Percentiles rank a stretch among this genome's conserved stretches.
These are phyloP conservation scores for Pyricularia pennisetigena DNA, from an alignment of 2,329 filamentous ascomycete species.

Conservation along the genomic window DNA sequence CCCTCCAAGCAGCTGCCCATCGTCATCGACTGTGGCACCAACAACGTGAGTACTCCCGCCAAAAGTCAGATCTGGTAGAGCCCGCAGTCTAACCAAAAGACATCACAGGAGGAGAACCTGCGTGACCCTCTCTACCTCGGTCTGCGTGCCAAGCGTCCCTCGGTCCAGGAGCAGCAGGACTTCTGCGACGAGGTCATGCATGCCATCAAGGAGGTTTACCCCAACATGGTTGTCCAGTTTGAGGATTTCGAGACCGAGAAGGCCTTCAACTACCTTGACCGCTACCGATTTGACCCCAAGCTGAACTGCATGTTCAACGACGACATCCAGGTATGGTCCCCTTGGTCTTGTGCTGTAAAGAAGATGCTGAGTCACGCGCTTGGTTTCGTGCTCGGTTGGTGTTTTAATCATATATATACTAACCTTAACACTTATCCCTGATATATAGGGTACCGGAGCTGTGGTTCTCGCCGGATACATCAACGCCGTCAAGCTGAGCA, in stretches of 20 bases:
- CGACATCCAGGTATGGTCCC: constrained; percentile 58
- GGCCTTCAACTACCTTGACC: constrained; percentile 86
- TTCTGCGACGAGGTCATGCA: constrained; percentile 98
- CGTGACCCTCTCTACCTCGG: constrained; percentile 78
- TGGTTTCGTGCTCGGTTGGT: background rate
- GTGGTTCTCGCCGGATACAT: constrained; percentile 83
- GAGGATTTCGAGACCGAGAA: constrained; percentile 92
- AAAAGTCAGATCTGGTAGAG: background rate
- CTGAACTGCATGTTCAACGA: constrained; percentile 94
- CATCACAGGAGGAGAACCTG: constrained; percentile 43
- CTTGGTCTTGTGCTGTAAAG: background rate
- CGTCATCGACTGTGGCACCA: constrained; percentile 56
- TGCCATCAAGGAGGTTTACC: constrained; percentile 66
- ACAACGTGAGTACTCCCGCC: constrained; percentile 29
- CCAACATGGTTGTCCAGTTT: constrained; percentile 72
- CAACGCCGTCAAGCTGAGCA: constrained; percentile 71
- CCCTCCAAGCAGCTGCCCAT: constrained; percentile 73
- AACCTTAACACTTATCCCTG: background rate
- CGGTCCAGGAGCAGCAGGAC: constrained; percentile 68
- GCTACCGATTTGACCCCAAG: constrained; percentile 60
- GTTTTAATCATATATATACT: background rate
- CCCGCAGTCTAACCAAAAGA: background rate
- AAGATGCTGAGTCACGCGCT: too few species aligned
- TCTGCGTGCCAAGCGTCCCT: constrained; percentile 71
- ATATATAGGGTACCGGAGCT: constrained; percentile 73